Conservation (phyloP, 1,284 basidiomycete species). For the Rhodofomes roseus region DNA sequence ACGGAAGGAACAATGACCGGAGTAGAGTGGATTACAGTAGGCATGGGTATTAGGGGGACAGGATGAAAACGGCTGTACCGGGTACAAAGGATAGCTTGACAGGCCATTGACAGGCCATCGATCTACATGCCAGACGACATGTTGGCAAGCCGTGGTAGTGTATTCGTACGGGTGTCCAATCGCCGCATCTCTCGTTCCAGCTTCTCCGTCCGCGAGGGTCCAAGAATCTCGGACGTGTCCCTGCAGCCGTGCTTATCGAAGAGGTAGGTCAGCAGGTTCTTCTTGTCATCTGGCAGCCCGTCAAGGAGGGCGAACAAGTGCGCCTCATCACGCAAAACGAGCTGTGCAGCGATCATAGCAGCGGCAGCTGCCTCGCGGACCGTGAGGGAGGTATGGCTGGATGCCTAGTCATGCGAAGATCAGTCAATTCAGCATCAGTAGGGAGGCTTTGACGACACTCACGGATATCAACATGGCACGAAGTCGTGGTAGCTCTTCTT, state of each 20-base stretch:
- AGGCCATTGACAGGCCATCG: neutral
- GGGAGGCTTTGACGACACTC: conserved; percentile 24
- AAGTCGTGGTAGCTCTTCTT: conserved; percentile 78
- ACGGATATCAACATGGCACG: conserved; percentile 67
- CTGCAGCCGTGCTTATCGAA: conserved; percentile 80
- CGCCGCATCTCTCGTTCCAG: conserved; percentile 74
- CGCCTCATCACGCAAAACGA: conserved; percentile 74
- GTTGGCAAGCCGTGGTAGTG: conserved; percentile 40
- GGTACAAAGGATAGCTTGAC: neutral
- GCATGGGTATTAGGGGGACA: neutral
- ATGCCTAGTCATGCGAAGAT: conserved; percentile 40
- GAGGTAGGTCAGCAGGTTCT: conserved; percentile 80
- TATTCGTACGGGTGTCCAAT: conserved; percentile 70
- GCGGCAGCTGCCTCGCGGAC: conserved; percentile 79
- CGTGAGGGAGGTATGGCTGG: conserved; percentile 60
- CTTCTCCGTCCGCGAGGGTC: conserved; percentile 48
- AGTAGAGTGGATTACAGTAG: neutral
- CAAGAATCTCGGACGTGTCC: conserved; percentile 28
- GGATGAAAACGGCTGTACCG: neutral
- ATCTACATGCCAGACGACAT: conserved; percentile 5
- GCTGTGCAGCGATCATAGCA: conserved; percentile 75
- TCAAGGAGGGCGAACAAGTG: conserved; percentile 76
- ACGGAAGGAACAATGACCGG: conserved; percentile 4
- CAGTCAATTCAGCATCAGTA: neutral
- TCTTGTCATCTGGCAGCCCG: conserved; percentile 78